Evolutionary conservation across 2,329 filamentous ascomycete species (phyloP).

Genomic region (Aciculosporium take): DNA sequence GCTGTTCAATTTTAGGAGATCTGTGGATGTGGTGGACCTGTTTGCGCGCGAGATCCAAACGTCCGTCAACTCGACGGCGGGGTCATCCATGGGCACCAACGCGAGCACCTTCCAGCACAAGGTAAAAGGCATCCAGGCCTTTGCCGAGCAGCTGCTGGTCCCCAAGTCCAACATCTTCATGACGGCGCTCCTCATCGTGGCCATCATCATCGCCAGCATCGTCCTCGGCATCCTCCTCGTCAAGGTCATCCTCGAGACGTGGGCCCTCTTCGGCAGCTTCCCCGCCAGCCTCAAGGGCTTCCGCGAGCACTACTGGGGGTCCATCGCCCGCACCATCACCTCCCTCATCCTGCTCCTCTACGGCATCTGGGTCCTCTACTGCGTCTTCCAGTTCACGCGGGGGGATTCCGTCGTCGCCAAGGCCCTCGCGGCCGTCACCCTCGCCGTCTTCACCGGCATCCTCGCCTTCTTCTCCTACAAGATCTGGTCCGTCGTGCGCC

Average conservation of each 20-base stretch:
- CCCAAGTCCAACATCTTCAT: constrained; percentile 90
- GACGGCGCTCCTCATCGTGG: constrained; percentile 80
- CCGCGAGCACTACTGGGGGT: constrained; percentile 92
- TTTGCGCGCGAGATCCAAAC: constrained; percentile 38
- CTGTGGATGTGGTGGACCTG: constrained; percentile 33
- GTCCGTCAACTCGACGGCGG: constrained; percentile 24
- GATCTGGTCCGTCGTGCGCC: constrained; percentile 63
- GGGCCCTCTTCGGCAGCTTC: constrained; percentile 81
- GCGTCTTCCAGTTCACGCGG: constrained; percentile 84
- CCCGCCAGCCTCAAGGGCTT: constrained; percentile 68
- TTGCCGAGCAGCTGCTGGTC: constrained; percentile 69
- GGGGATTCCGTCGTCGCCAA: constrained; percentile 94
- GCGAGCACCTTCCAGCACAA: constrained; percentile 25
- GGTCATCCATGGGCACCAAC: constrained; percentile 11
- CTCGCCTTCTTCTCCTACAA: constrained; percentile 73
- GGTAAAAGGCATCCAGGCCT: constrained; percentile 67
- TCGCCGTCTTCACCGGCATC: constrained; percentile 65
- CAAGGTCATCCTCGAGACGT: constrained; percentile 81
- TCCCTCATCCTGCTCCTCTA: constrained; percentile 84
- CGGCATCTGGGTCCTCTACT: constrained; percentile 90
- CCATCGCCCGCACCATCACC: constrained; percentile 77
- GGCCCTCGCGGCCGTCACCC: constrained; percentile 64
- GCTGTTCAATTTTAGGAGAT: constrained; percentile 39
- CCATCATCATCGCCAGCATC: constrained; percentile 72
- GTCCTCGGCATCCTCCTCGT: constrained; percentile 75